Percentiles rank a stretch among this genome's conserved stretches.
phyloP scores from a whole-genome alignment of 2,329 filamentous ascomycete species.

The Ampelomyces quisqualis region DNA sequence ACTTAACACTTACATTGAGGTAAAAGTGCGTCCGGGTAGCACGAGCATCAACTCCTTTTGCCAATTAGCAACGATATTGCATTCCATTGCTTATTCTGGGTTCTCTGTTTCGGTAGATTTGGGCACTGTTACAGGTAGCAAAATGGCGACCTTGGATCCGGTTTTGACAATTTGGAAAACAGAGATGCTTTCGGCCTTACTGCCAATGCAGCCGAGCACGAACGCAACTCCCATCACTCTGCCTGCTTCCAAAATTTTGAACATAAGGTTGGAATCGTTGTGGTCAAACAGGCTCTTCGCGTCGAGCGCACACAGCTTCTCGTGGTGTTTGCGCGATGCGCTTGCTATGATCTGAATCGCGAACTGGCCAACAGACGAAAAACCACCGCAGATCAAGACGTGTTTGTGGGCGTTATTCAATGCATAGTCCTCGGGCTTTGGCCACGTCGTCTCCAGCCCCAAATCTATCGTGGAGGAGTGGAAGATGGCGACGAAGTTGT shows the following conservation, averaged over 20 bases:
- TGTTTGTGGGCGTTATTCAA: constrained; percentile 31
- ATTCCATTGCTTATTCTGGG: constrained; percentile 59
- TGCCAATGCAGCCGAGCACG: constrained; percentile 40
- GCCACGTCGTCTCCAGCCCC: constrained; percentile 58
- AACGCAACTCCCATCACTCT: constrained; percentile 25
- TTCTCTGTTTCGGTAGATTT: constrained; percentile 52
- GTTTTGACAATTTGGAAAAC: constrained; percentile 54
- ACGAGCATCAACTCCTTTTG: constrained; percentile 51
- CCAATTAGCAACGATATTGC: constrained; percentile 51
- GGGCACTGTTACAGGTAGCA: constrained; percentile 61
- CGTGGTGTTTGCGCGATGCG: constrained; percentile 44
- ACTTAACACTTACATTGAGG: constrained; percentile 50
- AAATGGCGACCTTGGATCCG: constrained; percentile 57
- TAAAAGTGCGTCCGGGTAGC: constrained; percentile 62
- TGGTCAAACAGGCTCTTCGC: constrained; percentile 48
- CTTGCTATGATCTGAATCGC: constrained; percentile 47
- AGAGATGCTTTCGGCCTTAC: constrained; percentile 29
- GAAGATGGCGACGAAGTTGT: constrained; percentile 61
- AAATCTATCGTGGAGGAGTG: constrained; percentile 57
- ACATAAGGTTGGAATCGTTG: constrained; percentile 32
- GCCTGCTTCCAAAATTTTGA: constrained; percentile 26
- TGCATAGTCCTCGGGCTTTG: constrained; percentile 49
- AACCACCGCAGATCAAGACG: constrained; percentile 49
- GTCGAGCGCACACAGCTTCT: constrained; percentile 42
- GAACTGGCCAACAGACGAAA: constrained; percentile 47